Base-by-base conservation (phyloP, 305 asterid genomes). In the Rubia tinctorum region DNA sequence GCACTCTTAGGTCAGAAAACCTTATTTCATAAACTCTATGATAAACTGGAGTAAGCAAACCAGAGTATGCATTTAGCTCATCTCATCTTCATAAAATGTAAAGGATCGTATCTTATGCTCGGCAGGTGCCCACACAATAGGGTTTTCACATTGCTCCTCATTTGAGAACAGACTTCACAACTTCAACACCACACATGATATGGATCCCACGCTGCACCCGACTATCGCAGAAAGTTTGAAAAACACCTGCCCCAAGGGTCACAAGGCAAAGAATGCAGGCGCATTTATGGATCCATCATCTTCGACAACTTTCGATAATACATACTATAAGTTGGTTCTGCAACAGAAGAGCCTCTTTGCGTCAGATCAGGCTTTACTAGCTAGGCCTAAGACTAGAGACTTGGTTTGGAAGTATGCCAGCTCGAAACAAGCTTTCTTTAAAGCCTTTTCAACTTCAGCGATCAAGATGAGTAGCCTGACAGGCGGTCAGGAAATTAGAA, bases 401-500 rank as follows among this genome's bases (percentile, higher is more conserved):
- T 75, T 90, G 84, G 91, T 90, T 25, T 82, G 78, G 17, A 87
- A 84, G 74, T 92, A 81, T 58, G 96, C 96, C 9, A 87, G 76
- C 65, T 90, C 98, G 10, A 86, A 82, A 80, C 76, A 78, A 49
- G 85, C 90, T 60, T 92, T 92, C 69, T 81, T 86, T 69, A 69
- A 81, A 12, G 93, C 92, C 2, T 92, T 90, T 76, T 79, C 80
- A 3, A 83, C 82, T 23, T 90, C 98, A 14, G 88, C 90, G 89
- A 87, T 87, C 83, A 92, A 90, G 86, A 82, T 92, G 93, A 90
- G 96, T 81, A 87, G 93, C 86, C 78, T 89, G 67, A 90, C 83
- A 59, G 92, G 96, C 56, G 98, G 98, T 2, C 86, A 86, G 37
- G 98, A 92, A 80, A 80, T 92, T 79, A 83, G 96, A 80, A 90